These are phyloP conservation scores for Pleurotus salmoneostramineus DNA, from an alignment of 768 basidiomycete species.

Conservation along the genomic window DNA sequence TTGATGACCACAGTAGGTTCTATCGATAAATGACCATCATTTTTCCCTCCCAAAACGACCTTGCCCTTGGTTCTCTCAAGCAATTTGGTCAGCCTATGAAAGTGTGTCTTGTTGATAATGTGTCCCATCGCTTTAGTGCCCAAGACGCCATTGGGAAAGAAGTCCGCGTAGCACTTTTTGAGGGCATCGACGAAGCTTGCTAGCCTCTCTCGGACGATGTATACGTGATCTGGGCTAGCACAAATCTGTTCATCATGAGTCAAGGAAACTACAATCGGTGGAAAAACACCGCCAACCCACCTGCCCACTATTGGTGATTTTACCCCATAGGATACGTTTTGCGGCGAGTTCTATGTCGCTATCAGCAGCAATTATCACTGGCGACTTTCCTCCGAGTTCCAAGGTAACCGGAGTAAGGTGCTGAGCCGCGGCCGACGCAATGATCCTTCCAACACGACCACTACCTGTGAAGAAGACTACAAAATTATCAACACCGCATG, in stretches of 20 bases:
- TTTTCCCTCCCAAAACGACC: slow-evolving; percentile 48
- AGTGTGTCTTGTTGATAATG: slow-evolving; percentile 54
- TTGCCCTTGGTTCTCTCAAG: slow-evolving; percentile 53
- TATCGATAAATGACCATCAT: slow-evolving; percentile 41
- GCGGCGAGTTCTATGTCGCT: slow-evolving; percentile 49
- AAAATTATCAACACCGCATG: neutral
- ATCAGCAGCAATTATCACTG: slow-evolving; percentile 32
- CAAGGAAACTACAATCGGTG: neutral
- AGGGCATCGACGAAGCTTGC: slow-evolving; percentile 43
- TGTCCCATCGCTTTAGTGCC: slow-evolving; percentile 37
- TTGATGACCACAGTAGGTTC: slow-evolving; percentile 59
- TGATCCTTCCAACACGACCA: slow-evolving; percentile 40
- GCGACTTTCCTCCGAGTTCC: slow-evolving; percentile 53
- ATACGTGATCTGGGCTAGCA: slow-evolving; percentile 48
- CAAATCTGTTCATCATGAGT: slow-evolving; percentile 47
- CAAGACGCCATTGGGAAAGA: slow-evolving; percentile 54
- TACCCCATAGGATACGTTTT: slow-evolving; percentile 65
- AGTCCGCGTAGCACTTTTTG: slow-evolving; percentile 35
- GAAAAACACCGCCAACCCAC: slow-evolving; percentile 17
- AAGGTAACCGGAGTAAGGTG: slow-evolving; percentile 53
- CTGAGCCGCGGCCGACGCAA: slow-evolving; percentile 49
- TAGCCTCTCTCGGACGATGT: slow-evolving; percentile 35
- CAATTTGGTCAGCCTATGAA: slow-evolving; percentile 46
- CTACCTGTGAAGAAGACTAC: slow-evolving; percentile 19
- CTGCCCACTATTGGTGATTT: slow-evolving; percentile 64